Base-by-base conservation (phyloP, 352 stramenopile genomes). In the Thraustotheca clavata region DNA sequence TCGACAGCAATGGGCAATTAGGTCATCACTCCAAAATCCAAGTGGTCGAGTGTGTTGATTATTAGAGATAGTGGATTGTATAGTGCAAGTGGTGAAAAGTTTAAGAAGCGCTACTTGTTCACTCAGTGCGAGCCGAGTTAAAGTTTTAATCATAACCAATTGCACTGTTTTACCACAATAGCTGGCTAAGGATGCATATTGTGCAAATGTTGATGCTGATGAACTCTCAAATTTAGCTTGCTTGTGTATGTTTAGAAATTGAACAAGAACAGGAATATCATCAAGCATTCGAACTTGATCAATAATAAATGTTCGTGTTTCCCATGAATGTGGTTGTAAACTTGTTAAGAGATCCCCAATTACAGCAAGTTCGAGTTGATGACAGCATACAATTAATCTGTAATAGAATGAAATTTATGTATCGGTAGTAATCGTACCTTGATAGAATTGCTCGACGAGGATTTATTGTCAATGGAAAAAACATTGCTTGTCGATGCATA, bases 211-310 rank as follows among this genome's bases (percentile, higher is more conserved):
- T 8, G 26, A 0, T n/a, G n/a, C n/a, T n/a, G n/a, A n/a, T n/a
- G n/a, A n/a, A 11, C 24, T n/a, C 24, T 60, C 29, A 7, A 22
- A 11, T 16, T 20, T 43, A 18, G 47, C 35, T 18, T 43, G 29
- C 47, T 65, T 27, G 31, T 65, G 57, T 16, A 65, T 4, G 20
- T 29, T n/a, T 46, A 49, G 12, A 22, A 47, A 26, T n/a, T 55
- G 22, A 14, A 20, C 24, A 18, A 65, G 39, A 11, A 43, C 57
- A 3, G 5, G 39, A 4, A 46, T n/a, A 20, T 65, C 57, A 20
- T 65, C 57, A 5, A 65, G 11, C 7, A 65, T 54, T n/a, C 57
- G 57, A n/a, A 65, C 29, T 65, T 65, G 57, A 29, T 65, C 57
- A 9, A 65, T 43, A 27, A 65, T 18, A 11, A 65, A 46, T n/a